Conservation (phyloP, 2,329 filamentous ascomycete genomes). For the Albifimbria verrucaria region DNA sequence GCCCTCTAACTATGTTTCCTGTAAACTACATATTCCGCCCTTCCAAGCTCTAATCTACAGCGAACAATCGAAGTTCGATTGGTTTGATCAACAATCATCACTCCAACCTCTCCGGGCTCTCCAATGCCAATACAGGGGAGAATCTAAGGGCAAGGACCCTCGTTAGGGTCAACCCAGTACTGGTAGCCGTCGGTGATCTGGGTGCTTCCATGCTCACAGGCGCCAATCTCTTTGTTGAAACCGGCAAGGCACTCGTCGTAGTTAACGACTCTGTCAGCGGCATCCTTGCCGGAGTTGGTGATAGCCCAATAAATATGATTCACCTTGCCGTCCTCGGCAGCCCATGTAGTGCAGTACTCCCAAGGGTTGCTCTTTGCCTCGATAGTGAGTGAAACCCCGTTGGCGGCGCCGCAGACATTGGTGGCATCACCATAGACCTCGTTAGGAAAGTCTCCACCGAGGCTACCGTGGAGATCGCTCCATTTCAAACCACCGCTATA, state of each 20-base stretch:
- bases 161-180: background rate
- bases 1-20: background rate
- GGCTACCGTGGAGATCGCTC: background rate
- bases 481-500: background rate
- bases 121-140: background rate
- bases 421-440: background rate
- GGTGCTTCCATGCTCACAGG: background rate
- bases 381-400: background rate
- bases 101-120: background rate
- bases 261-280: background rate
- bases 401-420: background rate
- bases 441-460: background rate
- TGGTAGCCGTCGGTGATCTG: background rate
- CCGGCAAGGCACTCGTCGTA: background rate
- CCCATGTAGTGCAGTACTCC: background rate
- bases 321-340: background rate
- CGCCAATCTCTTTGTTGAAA: background rate
- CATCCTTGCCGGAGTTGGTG: background rate
- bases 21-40: background rate
- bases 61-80: background rate
- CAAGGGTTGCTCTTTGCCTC: background rate
- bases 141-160: background rate
- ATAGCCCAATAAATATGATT: background rate
- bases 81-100: background rate
- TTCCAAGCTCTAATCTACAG: background rate